A percentile compares a stretch with the other conserved stretches of the same genome.
Conservation (phyloP, 2,329 filamentous ascomycete genomes). For the Colletotrichum siamense region DNA sequence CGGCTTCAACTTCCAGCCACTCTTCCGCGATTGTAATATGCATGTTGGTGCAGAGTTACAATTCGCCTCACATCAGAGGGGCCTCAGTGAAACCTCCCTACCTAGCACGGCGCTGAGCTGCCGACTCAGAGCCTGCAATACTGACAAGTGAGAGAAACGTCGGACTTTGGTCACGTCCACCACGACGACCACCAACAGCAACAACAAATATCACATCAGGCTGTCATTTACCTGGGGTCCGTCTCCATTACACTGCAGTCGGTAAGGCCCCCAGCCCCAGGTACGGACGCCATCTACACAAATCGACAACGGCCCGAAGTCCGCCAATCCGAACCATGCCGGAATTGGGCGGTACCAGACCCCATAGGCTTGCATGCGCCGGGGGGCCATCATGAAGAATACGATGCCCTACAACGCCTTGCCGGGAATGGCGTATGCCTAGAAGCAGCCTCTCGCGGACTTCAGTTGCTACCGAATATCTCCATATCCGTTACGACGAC, state of each 20-base stretch:
- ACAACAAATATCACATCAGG: background rate
- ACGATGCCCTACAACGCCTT: background rate
- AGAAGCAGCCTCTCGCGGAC: background rate
- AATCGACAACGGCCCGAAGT: background rate
- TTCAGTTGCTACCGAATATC: background rate
- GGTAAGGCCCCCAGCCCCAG: background rate
- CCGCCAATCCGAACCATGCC: background rate
- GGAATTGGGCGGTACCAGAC: background rate
- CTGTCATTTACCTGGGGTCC: background rate
- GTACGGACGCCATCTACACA: background rate
- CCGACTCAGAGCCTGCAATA: background rate
- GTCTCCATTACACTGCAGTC: background rate
- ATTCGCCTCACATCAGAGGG: background rate
- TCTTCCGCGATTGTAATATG: background rate
- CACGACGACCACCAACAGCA: background rate
- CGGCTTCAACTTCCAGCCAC: background rate
- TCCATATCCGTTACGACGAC: background rate
- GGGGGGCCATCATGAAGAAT: background rate
- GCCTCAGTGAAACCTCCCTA: background rate
- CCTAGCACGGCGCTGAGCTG: background rate
- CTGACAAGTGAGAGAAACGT: background rate
- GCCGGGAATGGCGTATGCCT: background rate
- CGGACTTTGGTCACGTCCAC: background rate
- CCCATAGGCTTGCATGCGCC: background rate
- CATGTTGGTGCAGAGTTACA: conserved; percentile 1